Evolutionary conservation across 2,329 filamentous ascomycete genomes (phyloP).

Genomic region (Ophiostoma tasmaniense): DNA sequence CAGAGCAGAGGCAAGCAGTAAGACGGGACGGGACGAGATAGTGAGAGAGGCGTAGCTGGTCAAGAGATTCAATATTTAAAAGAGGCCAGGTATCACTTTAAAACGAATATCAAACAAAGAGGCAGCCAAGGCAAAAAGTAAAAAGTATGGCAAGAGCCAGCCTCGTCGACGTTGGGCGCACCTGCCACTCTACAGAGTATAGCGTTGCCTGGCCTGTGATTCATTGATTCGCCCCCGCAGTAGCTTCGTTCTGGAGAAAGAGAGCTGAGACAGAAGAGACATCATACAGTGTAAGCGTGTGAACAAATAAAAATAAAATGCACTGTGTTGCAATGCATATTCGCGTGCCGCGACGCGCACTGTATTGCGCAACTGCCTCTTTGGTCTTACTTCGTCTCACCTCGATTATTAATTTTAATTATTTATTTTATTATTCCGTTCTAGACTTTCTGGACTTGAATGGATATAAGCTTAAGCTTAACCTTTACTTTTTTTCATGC

Average conservation of each 20-base stretch:
- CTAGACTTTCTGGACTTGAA: too few species aligned
- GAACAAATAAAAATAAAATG: too few species aligned
- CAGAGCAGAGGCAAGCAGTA: background rate
- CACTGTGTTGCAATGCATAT: background rate
- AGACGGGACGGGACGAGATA: background rate
- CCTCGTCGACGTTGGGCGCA: background rate
- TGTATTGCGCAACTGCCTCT: background rate
- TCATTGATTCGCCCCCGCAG: background rate
- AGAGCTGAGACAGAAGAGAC: background rate
- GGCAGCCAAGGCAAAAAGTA: background rate
- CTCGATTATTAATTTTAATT: background rate
- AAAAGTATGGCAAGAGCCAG: background rate
- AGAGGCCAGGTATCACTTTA: background rate
- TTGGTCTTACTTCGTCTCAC: background rate
- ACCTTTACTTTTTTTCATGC: background rate
- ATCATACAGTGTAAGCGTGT: background rate
- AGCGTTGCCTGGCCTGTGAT: background rate
- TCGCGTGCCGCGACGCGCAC: slow-evolving; percentile 3
- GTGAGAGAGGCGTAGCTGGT: background rate
- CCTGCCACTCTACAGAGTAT: background rate
- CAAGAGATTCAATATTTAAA: background rate
- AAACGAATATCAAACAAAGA: background rate
- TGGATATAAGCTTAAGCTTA: background rate
- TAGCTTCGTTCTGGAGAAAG: background rate
- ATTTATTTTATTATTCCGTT: background rate